Evolutionary conservation across 768 basidiomycete species (phyloP).

Genomic region (Podaxis pistillaris): DNA sequence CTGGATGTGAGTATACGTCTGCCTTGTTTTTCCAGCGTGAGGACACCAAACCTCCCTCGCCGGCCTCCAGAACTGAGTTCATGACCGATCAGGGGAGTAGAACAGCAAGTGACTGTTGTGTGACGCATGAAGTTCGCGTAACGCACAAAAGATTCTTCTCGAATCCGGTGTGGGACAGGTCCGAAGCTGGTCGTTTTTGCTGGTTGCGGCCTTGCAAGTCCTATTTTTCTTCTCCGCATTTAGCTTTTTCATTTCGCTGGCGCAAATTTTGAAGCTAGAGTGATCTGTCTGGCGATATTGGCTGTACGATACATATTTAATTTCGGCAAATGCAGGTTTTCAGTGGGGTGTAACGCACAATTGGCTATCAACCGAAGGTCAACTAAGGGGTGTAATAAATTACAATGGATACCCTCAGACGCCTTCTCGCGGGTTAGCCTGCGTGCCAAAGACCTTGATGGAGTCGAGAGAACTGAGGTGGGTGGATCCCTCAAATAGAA

Average conservation of each 20-base stretch:
- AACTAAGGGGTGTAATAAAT: too few species aligned
- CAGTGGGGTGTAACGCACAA: not conserved
- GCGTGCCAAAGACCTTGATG: not conserved
- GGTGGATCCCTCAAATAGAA: not conserved
- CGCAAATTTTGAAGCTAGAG: too few species aligned
- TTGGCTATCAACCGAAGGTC: too few species aligned
- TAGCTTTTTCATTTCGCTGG: not conserved
- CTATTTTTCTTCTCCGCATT: not conserved
- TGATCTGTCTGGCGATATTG: not conserved
- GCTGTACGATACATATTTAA: not conserved
- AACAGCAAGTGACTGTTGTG: slow-evolving; percentile 8
- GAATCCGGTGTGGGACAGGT: too few species aligned
- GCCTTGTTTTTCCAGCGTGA: slow-evolving; percentile 14
- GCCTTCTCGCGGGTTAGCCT: not conserved
- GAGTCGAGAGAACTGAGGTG: not conserved
- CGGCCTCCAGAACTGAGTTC: not conserved
- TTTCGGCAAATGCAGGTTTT: not conserved
- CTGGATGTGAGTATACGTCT: slow-evolving; percentile 19
- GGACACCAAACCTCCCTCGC: slow-evolving; percentile 20
- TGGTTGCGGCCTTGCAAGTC: too few species aligned
- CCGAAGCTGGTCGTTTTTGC: too few species aligned
- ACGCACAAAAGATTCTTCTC: not conserved
- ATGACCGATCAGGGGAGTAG: not conserved
- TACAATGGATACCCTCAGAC: too few species aligned
- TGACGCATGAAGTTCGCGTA: not conserved